A percentile compares a stretch with the other conserved stretches of the same genome.
Evolutionary conservation across 768 basidiomycete genomes (phyloP).

Genomic region (Cubamyces lactineus): DNA sequence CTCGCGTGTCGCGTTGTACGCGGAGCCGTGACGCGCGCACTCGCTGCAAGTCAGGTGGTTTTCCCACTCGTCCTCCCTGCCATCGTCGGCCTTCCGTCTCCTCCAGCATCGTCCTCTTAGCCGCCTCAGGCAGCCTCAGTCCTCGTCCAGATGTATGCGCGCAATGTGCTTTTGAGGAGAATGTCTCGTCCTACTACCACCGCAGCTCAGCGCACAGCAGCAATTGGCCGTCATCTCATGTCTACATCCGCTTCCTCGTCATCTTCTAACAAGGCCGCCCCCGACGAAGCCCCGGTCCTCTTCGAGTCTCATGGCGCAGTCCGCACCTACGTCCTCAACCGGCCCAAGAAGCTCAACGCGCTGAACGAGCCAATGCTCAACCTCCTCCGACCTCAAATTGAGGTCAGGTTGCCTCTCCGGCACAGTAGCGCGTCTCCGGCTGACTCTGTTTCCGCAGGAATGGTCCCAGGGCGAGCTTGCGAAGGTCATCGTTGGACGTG

Average conservation of each 20-base stretch:
- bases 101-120: background rate
- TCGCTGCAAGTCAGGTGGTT: background rate
- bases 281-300: conserved; percentile 49
- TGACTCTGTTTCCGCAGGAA: conserved; percentile 47
- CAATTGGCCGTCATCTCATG: conserved; percentile 34
- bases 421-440: background rate
- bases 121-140: background rate
- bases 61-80: background rate
- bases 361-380: conserved; percentile 80
- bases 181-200: conserved; percentile 30
- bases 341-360: conserved; percentile 80
- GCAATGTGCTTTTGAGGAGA: conserved; percentile 23
- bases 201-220: conserved; percentile 30
- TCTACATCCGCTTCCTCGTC: conserved; percentile 18
- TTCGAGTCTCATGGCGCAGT: conserved; percentile 69
- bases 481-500: conserved; percentile 72
- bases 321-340: conserved; percentile 78
- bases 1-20: no score
- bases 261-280: conserved; percentile 13
- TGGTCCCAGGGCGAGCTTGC: conserved; percentile 76
- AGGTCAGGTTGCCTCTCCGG: conserved; percentile 47
- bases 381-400: conserved; percentile 69
- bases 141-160: conserved; percentile 29
- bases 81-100: conserved; percentile 8
- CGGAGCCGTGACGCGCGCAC: background rate